Conservation (phyloP, 2,329 filamentous ascomycete species). For the Phialophora chinensis region DNA sequence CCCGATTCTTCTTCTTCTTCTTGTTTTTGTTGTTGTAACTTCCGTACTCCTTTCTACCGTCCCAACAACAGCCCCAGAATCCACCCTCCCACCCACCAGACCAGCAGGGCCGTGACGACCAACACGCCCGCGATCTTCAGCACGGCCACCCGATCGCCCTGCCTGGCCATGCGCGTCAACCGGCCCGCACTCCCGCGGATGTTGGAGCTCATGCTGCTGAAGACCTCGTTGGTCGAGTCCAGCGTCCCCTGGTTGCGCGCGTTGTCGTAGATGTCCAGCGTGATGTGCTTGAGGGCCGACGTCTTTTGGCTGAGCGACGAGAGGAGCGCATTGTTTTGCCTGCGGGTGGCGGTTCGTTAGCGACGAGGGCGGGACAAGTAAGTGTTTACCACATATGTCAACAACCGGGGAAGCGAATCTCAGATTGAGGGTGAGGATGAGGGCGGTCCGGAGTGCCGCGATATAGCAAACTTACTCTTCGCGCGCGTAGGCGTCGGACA, state of each 20-base stretch:
- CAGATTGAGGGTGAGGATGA: background rate
- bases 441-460: background rate
- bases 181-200: slow-evolving; percentile 83
- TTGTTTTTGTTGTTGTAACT: background rate
- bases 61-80: slow-evolving; percentile 55
- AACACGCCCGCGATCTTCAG: slow-evolving; percentile 87
- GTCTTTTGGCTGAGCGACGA: slow-evolving; percentile 91
- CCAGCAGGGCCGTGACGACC: slow-evolving; percentile 70
- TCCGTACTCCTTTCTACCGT: slow-evolving; percentile 1
- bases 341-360: slow-evolving; percentile 41
- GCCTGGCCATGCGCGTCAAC: slow-evolving; percentile 85
- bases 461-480: slow-evolving; percentile 56
- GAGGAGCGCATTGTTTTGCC: slow-evolving; percentile 93
- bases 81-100: slow-evolving; percentile 75
- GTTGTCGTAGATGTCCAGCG: slow-evolving; percentile 97
- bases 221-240: slow-evolving; percentile 88
- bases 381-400: background rate
- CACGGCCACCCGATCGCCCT: slow-evolving; percentile 88
- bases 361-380: background rate
- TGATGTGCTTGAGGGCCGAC: slow-evolving; percentile 87
- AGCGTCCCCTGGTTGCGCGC: slow-evolving; percentile 86
- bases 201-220: slow-evolving; percentile 81
- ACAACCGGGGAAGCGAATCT: background rate
- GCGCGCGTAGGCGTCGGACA: slow-evolving; percentile 65
- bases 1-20: background rate